Conservation (phyloP, 495 filamentous ascomycete genomes). For the Podospora fimiseda region DNA sequence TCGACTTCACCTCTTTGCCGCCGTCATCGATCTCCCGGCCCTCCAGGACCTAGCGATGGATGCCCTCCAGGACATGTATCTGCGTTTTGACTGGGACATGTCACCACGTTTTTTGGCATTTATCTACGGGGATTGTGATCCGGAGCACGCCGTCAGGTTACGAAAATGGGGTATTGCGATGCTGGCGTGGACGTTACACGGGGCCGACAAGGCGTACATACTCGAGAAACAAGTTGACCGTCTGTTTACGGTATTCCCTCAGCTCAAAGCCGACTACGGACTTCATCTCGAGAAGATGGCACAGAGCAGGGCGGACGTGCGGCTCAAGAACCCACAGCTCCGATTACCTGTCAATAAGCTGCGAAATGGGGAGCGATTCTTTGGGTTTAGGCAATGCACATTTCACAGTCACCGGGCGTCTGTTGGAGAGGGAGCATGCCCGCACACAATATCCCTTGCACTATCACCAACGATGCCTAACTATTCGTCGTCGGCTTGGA, state of each 20-base stretch:
- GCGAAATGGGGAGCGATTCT: slow-evolving; percentile 39
- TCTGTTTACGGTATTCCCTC: slow-evolving; percentile 32
- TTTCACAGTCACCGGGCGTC: slow-evolving; percentile 41
- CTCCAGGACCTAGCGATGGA: slow-evolving; percentile 45
- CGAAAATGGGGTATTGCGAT: slow-evolving; percentile 45
- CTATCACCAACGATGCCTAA: background rate
- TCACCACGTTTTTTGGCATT: slow-evolving; percentile 36
- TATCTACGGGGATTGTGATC: slow-evolving; percentile 40
- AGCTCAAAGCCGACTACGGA: slow-evolving; percentile 36
- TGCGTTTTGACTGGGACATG: slow-evolving; percentile 45
- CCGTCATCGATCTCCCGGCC: slow-evolving; percentile 31
- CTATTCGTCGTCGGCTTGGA: slow-evolving; percentile 3
- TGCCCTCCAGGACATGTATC: slow-evolving; percentile 43
- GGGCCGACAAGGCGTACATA: slow-evolving; percentile 12
- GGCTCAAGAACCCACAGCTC: slow-evolving; percentile 46
- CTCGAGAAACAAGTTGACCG: slow-evolving; percentile 25
- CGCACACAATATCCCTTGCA: slow-evolving; percentile 21
- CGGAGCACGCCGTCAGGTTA: slow-evolving; percentile 33
- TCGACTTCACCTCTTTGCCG: slow-evolving; percentile 42
- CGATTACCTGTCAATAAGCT: slow-evolving; percentile 39
- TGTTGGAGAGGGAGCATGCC: slow-evolving; percentile 39
- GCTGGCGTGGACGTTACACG: slow-evolving; percentile 39
- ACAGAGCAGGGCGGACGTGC: slow-evolving; percentile 34
- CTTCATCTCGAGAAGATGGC: slow-evolving; percentile 38
- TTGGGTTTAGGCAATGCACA: slow-evolving; percentile 44